These are phyloP conservation scores for Drechmeria coniospora DNA, from an alignment of 2,329 filamentous ascomycete genomes.

Conservation along the genomic window DNA sequence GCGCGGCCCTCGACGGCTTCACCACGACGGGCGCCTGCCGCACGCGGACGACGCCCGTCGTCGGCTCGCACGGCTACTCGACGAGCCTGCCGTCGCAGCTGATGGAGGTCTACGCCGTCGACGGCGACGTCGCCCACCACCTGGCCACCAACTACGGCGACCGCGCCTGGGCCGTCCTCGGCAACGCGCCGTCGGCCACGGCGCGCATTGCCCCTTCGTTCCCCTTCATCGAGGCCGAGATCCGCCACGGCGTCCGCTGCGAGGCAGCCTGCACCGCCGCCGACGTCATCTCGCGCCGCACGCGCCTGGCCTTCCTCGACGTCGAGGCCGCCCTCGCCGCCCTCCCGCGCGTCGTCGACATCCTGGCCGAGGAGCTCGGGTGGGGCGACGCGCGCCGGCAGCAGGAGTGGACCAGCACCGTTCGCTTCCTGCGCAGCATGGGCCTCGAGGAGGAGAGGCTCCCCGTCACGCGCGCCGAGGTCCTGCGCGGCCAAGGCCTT, in stretches of 20 bases:
- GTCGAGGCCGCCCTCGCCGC: constrained; percentile 54
- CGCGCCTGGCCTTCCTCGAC: constrained; percentile 61
- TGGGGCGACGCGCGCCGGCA: constrained; percentile 48
- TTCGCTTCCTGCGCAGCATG: constrained; percentile 29
- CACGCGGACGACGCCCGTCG: constrained; percentile 56
- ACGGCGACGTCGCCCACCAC: constrained; percentile 24
- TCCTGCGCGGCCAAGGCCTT: constrained; percentile 3
- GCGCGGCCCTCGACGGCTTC: constrained; percentile 31
- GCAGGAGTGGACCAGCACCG: constrained; percentile 35
- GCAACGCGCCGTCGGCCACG: constrained; percentile 30
- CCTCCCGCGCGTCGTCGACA: constrained; percentile 53
- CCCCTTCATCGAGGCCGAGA: constrained; percentile 60
- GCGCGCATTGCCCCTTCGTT: constrained; percentile 49
- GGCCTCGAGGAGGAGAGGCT: constrained; percentile 19
- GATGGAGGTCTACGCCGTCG: constrained; percentile 19
- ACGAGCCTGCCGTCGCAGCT: constrained; percentile 18
- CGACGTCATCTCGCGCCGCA: constrained; percentile 56
- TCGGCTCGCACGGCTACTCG: constrained; percentile 60
- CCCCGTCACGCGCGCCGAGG: constrained; percentile 8
- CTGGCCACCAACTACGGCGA: constrained; percentile 27
- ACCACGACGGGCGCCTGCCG: constrained; percentile 56
- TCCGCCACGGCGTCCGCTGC: constrained; percentile 55
- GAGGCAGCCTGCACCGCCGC: constrained; percentile 60
- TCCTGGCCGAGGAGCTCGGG: constrained; percentile 54
- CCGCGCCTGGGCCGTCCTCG: constrained; percentile 56